Percentiles rank a stretch among this genome's conserved stretches.
Conservation (phyloP, 805 yeast species). For the Schwanniomyces polymorphus region DNA sequence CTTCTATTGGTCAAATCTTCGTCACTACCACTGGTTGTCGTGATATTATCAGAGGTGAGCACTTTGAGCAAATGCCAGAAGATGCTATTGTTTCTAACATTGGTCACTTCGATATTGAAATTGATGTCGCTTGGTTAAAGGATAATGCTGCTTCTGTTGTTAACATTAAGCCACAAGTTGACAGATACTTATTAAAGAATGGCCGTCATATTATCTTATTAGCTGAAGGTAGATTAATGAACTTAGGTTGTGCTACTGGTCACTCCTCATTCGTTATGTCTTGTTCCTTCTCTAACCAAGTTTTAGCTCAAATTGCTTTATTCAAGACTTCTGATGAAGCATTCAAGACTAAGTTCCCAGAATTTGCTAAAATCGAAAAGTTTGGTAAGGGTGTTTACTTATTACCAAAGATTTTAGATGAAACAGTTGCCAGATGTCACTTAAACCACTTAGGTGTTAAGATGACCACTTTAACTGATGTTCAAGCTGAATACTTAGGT, state of each 20-base stretch:
- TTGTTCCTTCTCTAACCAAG: conserved; percentile 99
- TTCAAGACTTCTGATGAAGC: conserved; percentile 82
- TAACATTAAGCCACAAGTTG: conserved; percentile 99
- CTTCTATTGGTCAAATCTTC: conserved; percentile 90
- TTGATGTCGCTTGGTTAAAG: conserved; percentile 98
- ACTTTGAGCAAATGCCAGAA: conserved; percentile 93
- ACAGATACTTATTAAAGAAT: conserved; percentile 84
- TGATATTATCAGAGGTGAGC: conserved; percentile 89
- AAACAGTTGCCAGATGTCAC: conserved; percentile 97
- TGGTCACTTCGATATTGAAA: conserved; percentile 99
- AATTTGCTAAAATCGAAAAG: conserved; percentile 90
- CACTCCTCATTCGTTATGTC: conserved; percentile 99
- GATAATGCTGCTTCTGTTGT: conserved; percentile 89
- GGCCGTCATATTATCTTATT: conserved; percentile 94
- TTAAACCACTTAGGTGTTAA: conserved; percentile 91
- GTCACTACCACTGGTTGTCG: conserved; percentile 99
- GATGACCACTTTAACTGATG: conserved; percentile 71
- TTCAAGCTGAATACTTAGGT: conserved; percentile 93
- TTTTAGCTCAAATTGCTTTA: conserved; percentile 96
- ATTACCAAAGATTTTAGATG: conserved; percentile 97
- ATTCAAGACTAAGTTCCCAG: conserved; percentile 80
- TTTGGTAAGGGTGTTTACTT: conserved; percentile 92
- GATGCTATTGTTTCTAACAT: conserved; percentile 99
- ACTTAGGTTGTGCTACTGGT: conserved; percentile 99
- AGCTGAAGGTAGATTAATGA: conserved; percentile 99